Percentiles rank a stretch among this genome's conserved stretches.
Conservation (phyloP, 192 early-diverging fungal species). For the Podila epicladia region DNA sequence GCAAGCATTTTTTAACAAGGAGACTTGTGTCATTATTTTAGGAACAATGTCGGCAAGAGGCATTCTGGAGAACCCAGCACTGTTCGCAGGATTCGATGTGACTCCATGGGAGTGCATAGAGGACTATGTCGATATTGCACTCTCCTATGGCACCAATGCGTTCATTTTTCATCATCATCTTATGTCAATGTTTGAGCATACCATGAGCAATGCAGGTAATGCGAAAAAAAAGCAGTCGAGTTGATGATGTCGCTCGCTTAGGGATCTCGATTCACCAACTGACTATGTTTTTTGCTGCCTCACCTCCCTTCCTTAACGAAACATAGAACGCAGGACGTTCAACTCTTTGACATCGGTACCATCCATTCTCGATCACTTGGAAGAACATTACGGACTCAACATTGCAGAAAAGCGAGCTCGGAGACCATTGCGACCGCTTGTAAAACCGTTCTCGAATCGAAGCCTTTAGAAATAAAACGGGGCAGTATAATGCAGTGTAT, state of each 20-base stretch:
- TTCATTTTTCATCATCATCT: constrained; percentile 96
- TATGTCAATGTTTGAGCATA: constrained; percentile 92
- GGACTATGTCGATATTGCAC: constrained; percentile 70
- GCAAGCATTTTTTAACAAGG: neutral
- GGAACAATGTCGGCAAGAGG: constrained; percentile 94
- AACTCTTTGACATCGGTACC: constrained; percentile 83
- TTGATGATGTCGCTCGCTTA: neutral
- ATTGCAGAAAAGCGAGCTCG: constrained; percentile 14
- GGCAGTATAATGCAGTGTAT: neutral
- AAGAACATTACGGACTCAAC: constrained; percentile 60
- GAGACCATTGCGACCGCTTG: neutral
- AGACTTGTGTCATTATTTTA: neutral
- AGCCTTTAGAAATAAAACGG: neutral
- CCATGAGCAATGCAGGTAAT: constrained; percentile 74
- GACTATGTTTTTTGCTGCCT: neutral
- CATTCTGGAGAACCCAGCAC: constrained; percentile 90
- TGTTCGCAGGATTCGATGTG: constrained; percentile 83
- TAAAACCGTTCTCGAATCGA: neutral
- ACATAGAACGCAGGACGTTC: constrained; percentile 83
- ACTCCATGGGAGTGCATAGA: constrained; percentile 88
- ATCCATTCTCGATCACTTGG: constrained; percentile 83
- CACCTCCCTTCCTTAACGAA: neutral
- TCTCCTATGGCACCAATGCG: constrained; percentile 84
- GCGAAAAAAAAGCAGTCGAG: neutral
- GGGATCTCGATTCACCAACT: neutral